A percentile compares a stretch with the other conserved stretches of the same genome.
Conservation (phyloP, 768 basidiomycete genomes). For the Lyophyllum shimeji region DNA sequence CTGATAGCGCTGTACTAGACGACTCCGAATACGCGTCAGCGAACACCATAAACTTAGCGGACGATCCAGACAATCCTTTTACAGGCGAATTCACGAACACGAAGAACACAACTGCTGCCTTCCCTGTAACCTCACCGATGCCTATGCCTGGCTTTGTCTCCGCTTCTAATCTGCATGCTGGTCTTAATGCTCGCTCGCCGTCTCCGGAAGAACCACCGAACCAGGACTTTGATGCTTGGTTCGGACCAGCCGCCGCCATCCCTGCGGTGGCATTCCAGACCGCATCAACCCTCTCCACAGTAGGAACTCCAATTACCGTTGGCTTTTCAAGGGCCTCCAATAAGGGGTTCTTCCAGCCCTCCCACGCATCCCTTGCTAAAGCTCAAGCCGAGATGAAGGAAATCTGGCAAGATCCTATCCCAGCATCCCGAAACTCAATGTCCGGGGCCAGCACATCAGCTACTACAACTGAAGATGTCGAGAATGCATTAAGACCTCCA, state of each 20-base stretch:
- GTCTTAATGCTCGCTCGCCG: constrained; percentile 19
- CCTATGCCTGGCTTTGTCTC: constrained; percentile 24
- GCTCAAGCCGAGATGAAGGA: constrained; percentile 51
- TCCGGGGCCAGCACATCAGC: constrained; percentile 3
- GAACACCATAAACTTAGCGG: constrained; percentile 15
- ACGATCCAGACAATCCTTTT: constrained; percentile 48
- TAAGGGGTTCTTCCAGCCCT: constrained; percentile 47
- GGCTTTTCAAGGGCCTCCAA: constrained; percentile 34
- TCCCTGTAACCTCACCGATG: constrained; percentile 17
- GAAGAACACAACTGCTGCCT: neutral
- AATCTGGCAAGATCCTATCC: constrained; percentile 45
- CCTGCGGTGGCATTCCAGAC: constrained; percentile 35
- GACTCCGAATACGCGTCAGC: neutral
- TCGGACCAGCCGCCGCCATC: constrained; percentile 33
- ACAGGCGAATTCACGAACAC: constrained; percentile 10
- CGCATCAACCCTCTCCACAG: constrained; percentile 23
- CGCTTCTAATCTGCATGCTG: constrained; percentile 22
- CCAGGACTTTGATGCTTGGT: constrained; percentile 49
- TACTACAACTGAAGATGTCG: constrained; percentile 15
- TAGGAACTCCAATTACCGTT: constrained; percentile 6
- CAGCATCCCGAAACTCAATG: constrained; percentile 5
- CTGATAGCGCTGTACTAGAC: neutral
- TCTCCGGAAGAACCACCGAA: constrained; percentile 41
- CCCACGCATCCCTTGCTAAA: constrained; percentile 50
- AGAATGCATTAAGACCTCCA: constrained; percentile 28